These are phyloP conservation scores for Lasiosphaeria ovina DNA, from an alignment of 495 filamentous ascomycete genomes.

Conservation along the genomic window DNA sequence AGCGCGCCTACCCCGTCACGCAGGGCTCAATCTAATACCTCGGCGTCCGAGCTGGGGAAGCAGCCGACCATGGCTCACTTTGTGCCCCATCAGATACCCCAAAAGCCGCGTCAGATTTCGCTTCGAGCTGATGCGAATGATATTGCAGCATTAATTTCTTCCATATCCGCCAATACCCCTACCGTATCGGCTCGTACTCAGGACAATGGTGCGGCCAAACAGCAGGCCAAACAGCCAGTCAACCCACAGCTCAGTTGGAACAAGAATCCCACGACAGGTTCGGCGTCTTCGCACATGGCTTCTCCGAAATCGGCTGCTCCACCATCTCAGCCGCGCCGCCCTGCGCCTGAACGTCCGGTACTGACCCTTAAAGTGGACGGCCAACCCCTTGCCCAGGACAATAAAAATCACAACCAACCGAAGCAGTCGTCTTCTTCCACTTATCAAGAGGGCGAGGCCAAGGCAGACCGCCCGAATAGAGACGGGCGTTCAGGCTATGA, in stretches of 20 bases:
- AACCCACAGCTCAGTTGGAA: not conserved
- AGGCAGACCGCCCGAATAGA: too few relatives aligned
- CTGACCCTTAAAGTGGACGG: too few relatives aligned
- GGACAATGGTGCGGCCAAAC: not conserved
- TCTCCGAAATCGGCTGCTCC: too few relatives aligned
- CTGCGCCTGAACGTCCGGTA: too few relatives aligned
- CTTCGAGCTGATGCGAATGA: constrained; percentile 24
- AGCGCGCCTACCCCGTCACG: not conserved
- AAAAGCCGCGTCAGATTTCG: constrained; percentile 10
- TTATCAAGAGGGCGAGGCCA: too few relatives aligned
- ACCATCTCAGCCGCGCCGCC: too few relatives aligned
- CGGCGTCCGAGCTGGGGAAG: constrained; percentile 2
- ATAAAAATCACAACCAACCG: too few relatives aligned
- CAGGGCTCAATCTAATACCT: not conserved
- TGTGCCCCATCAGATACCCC: constrained; percentile 7
- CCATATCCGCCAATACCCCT: constrained; percentile 13
- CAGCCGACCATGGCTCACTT: constrained; percentile 1
- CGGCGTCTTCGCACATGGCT: too few relatives aligned
- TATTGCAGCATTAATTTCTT: constrained; percentile 27
- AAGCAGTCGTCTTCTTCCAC: too few relatives aligned
- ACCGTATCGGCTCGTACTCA: not conserved
- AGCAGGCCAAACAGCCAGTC: not conserved
- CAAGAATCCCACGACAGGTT: too few relatives aligned
- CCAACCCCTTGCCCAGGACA: too few relatives aligned
- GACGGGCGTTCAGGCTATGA: too few relatives aligned